Percentiles rank a stretch among this genome's conserved stretches.
These are phyloP conservation scores for Spinellus fusiger DNA, from an alignment of 192 early-diverging fungal genomes.

Conservation along the genomic window DNA sequence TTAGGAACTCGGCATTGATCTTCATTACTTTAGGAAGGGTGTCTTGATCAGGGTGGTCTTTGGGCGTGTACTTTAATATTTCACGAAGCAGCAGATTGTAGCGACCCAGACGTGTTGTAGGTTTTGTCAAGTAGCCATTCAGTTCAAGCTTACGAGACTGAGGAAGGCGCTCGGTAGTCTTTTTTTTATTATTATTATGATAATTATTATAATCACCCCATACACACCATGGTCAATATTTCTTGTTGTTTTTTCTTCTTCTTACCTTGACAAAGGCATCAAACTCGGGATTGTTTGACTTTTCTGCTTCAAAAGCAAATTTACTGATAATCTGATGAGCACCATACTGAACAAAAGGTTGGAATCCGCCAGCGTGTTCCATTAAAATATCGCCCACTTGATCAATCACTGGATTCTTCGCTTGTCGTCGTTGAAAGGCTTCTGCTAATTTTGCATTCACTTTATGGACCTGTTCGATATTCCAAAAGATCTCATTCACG, in stretches of 20 bases:
- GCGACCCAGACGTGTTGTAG: conserved; percentile 81
- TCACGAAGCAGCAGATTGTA: conserved; percentile 80
- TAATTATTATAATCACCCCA: not conserved
- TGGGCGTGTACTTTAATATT: conserved; percentile 78
- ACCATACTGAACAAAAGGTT: conserved; percentile 82
- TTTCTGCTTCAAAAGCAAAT: conserved; percentile 78
- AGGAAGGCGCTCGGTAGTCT: conserved; percentile 53
- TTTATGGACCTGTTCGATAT: conserved; percentile 58
- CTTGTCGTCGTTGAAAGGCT: conserved; percentile 60
- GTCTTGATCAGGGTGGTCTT: conserved; percentile 70
- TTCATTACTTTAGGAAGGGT: conserved; percentile 66
- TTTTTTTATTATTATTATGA: not conserved
- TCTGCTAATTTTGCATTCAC: conserved; percentile 57
- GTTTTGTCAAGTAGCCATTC: conserved; percentile 82
- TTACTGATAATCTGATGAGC: conserved; percentile 79
- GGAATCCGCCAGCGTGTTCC: conserved; percentile 60
- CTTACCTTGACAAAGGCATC: conserved; percentile 70
- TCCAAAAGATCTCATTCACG: conserved; percentile 65
- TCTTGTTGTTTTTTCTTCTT: not conserved
- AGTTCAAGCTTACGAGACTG: conserved; percentile 78
- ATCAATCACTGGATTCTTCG: conserved; percentile 63
- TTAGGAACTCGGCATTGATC: conserved; percentile 69
- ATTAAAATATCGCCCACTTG: conserved; percentile 84
- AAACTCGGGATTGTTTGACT: conserved; percentile 56
- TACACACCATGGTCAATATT: not conserved